Base-by-base conservation (phyloP, 2,329 filamentous ascomycete species). In the Neoscytalidium dimidiatum region DNA sequence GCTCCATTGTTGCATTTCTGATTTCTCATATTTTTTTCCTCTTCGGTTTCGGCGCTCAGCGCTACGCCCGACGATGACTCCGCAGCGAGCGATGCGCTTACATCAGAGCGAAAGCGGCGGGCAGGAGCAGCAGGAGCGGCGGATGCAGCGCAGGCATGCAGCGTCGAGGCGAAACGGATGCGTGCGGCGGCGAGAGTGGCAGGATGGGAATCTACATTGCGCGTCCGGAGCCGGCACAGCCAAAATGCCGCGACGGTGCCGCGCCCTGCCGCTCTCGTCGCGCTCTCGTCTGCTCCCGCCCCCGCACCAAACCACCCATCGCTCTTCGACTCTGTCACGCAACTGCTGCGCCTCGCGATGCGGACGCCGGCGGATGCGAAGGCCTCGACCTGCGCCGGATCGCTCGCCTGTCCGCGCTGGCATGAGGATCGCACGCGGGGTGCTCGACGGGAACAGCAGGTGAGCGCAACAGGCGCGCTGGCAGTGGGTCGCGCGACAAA, bases 191-290 rank as follows among this genome's bases (percentile, higher is more conserved):
- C 14, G 21, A 7, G 14, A 5, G 13, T 38, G 51, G n/a, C 19
- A 26, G 11, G 6, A 4, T 14, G 23, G 14, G 19, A 31, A 29
- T 29, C n/a, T 28, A 21, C 17, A 9, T 29, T 29, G 48, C 48
- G 44, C 23, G 28, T 49, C 49, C 49, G 56, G 56, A 31, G 26
- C 41, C 56, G 56, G 56, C 56, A 33, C 56, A 33, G 56, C 56
- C 41, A 35, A 46, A 60, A 60, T 60, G 56, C 56, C 56, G 56
- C 41, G 56, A 17, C 26, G 26, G n/a, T 33, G 56, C 35, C 35
- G 28, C 56, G 26, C 17, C 5, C 41, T 35, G 56, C 38, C 38
- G 56, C 53, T 14, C 53, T 44, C 5, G 35, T 33, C 31, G 31
- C 31, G n/a, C 11, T 5, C 31, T 33, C 53, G 35, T 43, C 53